phyloP scores from a whole-genome alignment of 2,329 filamentous ascomycete species.

The Xylariaceae sp. region DNA sequence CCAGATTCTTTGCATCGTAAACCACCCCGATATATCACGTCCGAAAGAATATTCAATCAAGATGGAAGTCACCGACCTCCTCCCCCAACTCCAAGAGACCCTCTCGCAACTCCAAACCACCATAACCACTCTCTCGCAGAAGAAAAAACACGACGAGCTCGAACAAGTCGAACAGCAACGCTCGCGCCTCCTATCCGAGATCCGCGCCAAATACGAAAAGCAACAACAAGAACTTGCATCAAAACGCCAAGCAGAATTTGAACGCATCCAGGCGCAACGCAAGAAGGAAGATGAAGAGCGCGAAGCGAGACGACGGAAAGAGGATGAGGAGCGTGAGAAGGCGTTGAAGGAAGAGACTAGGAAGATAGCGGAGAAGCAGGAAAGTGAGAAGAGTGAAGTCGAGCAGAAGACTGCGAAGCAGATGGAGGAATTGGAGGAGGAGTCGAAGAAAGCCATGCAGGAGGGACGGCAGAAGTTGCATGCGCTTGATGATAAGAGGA shows the following conservation, averaged over 20 bases:
- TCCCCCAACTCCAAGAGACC: constrained; percentile 41
- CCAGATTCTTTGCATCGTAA: no score
- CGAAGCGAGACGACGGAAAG: constrained; percentile 32
- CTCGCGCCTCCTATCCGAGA: constrained; percentile 31
- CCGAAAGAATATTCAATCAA: no score
- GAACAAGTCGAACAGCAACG: constrained; percentile 38
- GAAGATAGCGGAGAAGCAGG: constrained; percentile 29
- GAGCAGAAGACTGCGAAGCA: constrained; percentile 35
- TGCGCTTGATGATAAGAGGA: constrained; percentile 34
- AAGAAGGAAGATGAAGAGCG: constrained; percentile 40
- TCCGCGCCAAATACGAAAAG: constrained; percentile 31
- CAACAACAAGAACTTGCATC: constrained; percentile 30
- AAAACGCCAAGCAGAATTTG: constrained; percentile 30
- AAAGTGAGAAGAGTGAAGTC: constrained; percentile 28
- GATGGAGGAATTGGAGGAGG: constrained; percentile 34
- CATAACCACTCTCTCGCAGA: constrained; percentile 32
- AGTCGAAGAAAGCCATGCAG: constrained; percentile 28
- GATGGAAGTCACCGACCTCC: constrained; percentile 36
- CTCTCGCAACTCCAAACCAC: constrained; percentile 37
- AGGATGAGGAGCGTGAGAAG: constrained; percentile 35
- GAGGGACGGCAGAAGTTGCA: constrained; percentile 32
- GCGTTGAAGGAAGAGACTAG: constrained; percentile 31
- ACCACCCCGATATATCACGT: no score
- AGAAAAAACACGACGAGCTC: constrained; percentile 34
- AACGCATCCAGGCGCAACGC: constrained; percentile 34